Percentiles rank a stretch among this genome's conserved stretches.
phyloP scores from a whole-genome alignment of 176 grass and related monocot genomes.

The Aegilops tauschii region DNA sequence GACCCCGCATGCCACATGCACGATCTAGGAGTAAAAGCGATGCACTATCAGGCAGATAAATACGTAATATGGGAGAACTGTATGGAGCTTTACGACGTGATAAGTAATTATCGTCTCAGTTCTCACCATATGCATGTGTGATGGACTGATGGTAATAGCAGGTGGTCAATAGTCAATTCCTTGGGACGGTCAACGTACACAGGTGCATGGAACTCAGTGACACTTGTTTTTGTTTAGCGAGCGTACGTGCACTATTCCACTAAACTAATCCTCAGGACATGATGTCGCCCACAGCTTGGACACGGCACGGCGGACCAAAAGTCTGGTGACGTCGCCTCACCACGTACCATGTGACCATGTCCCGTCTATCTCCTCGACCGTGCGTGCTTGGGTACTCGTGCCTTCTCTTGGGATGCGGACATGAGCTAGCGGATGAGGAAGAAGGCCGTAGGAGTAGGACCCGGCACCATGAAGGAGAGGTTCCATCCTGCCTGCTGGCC shows the following conservation, averaged over 20 bases:
- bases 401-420: too few species aligned
- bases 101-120: too few species aligned
- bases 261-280: background rate
- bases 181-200: background rate
- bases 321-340: background rate
- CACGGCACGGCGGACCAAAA: background rate
- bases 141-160: too few species aligned
- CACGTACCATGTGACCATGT: background rate
- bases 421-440: too few species aligned
- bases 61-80: too few species aligned
- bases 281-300: background rate
- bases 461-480: background rate
- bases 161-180: too few species aligned
- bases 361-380: background rate
- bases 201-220: background rate
- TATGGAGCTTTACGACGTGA: too few species aligned
- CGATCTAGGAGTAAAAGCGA: too few species aligned
- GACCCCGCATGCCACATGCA: background rate
- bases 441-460: too few species aligned
- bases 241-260: background rate
- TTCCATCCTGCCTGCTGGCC: background rate
- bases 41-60: too few species aligned
- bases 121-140: too few species aligned
- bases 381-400: background rate
- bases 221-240: background rate